Evolutionary conservation across 2,329 filamentous ascomycete genomes (phyloP).

Genomic region (Penicillium sp.): DNA sequence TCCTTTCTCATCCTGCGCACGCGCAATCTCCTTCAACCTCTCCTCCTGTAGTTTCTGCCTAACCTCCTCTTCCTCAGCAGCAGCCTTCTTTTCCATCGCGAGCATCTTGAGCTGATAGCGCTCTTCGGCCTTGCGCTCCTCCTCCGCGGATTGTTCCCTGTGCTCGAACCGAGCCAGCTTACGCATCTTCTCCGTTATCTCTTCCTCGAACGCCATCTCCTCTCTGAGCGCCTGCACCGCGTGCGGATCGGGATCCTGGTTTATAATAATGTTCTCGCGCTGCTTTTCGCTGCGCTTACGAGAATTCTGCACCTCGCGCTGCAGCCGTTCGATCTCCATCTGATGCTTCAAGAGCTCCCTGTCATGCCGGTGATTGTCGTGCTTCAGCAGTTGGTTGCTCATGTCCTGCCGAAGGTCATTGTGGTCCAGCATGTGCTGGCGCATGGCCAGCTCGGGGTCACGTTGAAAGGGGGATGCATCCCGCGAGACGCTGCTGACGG

Average conservation of each 20-base stretch:
- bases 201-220: conserved; percentile 46
- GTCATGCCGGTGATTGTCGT: conserved; percentile 34
- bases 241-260: conserved; percentile 20
- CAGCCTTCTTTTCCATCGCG: conserved; percentile 33
- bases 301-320: conserved; percentile 32
- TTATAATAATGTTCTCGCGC: background rate
- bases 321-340: conserved; percentile 36
- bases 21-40: conserved; percentile 32
- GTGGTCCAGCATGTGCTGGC: conserved; percentile 34
- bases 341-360: conserved; percentile 35
- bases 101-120: conserved; percentile 19
- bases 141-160: conserved; percentile 37
- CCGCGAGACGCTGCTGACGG: conserved; percentile 24
- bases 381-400: conserved; percentile 35
- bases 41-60: conserved; percentile 29
- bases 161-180: conserved; percentile 36
- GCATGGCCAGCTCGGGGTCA: conserved; percentile 35
- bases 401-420: conserved; percentile 32
- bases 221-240: conserved; percentile 32
- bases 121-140: conserved; percentile 17
- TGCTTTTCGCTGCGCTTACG: conserved; percentile 12
- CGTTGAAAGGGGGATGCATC: conserved; percentile 29
- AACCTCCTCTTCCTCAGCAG: conserved; percentile 34
- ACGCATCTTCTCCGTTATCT: conserved; percentile 39
- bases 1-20: conserved; percentile 27